Percentiles rank a stretch among this genome's conserved stretches.
These are phyloP conservation scores for Coleophoma eucalyptorum DNA, from an alignment of 2,329 filamentous ascomycete species.

Conservation along the genomic window DNA sequence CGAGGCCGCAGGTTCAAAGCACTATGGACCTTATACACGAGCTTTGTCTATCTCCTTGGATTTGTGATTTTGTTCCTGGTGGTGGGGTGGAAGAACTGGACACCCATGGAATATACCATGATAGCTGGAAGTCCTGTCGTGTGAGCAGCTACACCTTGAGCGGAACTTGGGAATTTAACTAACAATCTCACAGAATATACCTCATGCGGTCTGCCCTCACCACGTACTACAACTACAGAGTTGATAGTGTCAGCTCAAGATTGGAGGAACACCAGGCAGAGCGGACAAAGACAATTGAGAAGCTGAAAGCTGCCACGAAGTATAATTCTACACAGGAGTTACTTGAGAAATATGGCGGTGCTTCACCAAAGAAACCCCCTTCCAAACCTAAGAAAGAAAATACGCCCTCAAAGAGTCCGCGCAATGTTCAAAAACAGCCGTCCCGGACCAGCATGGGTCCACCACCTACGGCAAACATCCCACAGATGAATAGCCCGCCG, in stretches of 20 bases:
- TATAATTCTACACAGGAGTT: conserved; percentile 93
- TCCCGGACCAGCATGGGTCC: conserved; percentile 47
- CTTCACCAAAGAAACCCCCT: conserved; percentile 14
- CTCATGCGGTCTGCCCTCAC: conserved; percentile 62
- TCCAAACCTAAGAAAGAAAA: conserved; percentile 17
- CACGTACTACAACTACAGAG: conserved; percentile 76
- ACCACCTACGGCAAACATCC: conserved; percentile 62
- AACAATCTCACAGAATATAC: conserved; percentile 65
- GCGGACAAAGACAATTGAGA: conserved; percentile 83
- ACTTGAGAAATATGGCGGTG: conserved; percentile 86
- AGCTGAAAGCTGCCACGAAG: conserved; percentile 90
- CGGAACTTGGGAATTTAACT: conserved; percentile 6
- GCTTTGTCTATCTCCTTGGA: conserved; percentile 86
- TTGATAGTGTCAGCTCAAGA: conserved; percentile 62
- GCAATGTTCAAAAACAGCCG: conserved; percentile 18
- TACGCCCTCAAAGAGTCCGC: conserved; percentile 16
- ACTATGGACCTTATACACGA: conserved; percentile 85
- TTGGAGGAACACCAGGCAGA: conserved; percentile 76
- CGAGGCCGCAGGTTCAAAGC: conserved; percentile 75
- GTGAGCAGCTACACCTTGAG: conserved; percentile 41
- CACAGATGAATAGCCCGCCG: conserved; percentile 29
- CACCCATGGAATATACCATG: conserved; percentile 71
- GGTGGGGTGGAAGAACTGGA: conserved; percentile 78
- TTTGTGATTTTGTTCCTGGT: conserved; percentile 79
- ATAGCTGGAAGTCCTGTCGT: conserved; percentile 74